Evolutionary conservation across 495 filamentous ascomycete species (phyloP).

Genomic region (Sordaria brevicollis): DNA sequence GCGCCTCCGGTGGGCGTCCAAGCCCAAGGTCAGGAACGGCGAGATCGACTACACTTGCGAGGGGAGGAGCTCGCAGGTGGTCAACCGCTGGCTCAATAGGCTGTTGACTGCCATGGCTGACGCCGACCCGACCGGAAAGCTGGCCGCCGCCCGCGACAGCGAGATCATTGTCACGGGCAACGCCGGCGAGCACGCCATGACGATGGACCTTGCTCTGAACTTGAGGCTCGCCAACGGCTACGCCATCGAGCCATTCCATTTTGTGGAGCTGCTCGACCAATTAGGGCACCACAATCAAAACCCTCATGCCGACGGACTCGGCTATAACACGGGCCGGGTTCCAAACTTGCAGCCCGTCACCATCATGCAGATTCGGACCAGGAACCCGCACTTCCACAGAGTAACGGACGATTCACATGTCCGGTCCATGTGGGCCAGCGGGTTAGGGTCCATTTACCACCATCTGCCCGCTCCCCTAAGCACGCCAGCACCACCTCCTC

Average conservation of each 20-base stretch:
- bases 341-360: conserved; percentile 1
- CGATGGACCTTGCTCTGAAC: conserved; percentile 16
- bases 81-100: conserved; percentile 20
- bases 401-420: conserved; percentile 13
- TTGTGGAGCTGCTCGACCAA: conserved; percentile 13
- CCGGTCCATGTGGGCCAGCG: conserved; percentile 13
- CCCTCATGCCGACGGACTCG: background rate
- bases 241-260: conserved; percentile 24
- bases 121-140: background rate
- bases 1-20: conserved; percentile 17
- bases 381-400: conserved; percentile 19
- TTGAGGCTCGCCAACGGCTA: conserved; percentile 19
- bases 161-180: conserved; percentile 17
- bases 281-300: background rate
- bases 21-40: conserved; percentile 16
- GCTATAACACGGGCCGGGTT: background rate
- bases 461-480: background rate
- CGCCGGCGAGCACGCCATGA: conserved; percentile 25
- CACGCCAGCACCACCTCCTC: background rate
- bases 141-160: background rate
- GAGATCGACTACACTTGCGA: conserved; percentile 7
- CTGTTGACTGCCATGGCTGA: conserved; percentile 3
- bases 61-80: conserved; percentile 17
- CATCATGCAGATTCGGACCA: conserved; percentile 17
- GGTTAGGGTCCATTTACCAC: conserved; percentile 19